These are phyloP conservation scores for Blastomyces gilchristii DNA, from an alignment of 2,329 filamentous ascomycete species.

Conservation along the genomic window DNA sequence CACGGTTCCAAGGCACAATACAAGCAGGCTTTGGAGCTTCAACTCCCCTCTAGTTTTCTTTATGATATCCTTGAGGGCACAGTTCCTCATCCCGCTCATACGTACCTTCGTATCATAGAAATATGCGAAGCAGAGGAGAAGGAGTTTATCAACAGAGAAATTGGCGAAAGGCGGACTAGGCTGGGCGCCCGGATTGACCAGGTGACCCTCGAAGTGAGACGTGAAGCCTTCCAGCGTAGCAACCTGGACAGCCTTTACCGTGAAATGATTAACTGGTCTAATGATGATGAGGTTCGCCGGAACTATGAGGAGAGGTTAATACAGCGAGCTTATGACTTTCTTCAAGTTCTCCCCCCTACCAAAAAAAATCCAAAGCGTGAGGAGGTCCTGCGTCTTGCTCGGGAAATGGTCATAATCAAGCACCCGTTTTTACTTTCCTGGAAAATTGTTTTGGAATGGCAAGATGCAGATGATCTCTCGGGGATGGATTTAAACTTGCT, in stretches of 20 bases:
- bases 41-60: conserved; percentile 69
- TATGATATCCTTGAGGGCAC: conserved; percentile 77
- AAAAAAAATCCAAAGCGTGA: conserved; percentile 61
- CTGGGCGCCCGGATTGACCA: conserved; percentile 74
- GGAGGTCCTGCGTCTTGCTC: conserved; percentile 64
- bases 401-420: conserved; percentile 93
- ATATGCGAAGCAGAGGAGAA: conserved; percentile 79
- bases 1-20: conserved; percentile 65
- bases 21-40: conserved; percentile 62
- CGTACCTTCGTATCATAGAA: conserved; percentile 71
- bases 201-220: conserved; percentile 77
- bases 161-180: conserved; percentile 77
- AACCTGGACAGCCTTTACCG: conserved; percentile 71
- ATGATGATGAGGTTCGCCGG: conserved; percentile 72
- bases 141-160: conserved; percentile 77
- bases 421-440: conserved; percentile 83
- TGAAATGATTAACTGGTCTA: conserved; percentile 80
- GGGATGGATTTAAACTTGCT: conserved; percentile 71
- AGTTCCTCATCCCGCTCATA: conserved; percentile 66
- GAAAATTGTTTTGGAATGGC: conserved; percentile 84
- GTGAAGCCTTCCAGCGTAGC: conserved; percentile 68
- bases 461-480: conserved; percentile 62
- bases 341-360: conserved; percentile 57
- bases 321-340: conserved; percentile 65
- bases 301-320: conserved; percentile 85